phyloP scores from a whole-genome alignment of 371 early-diverging fungal genomes.

The Syncephalastrum contaminatum region DNA sequence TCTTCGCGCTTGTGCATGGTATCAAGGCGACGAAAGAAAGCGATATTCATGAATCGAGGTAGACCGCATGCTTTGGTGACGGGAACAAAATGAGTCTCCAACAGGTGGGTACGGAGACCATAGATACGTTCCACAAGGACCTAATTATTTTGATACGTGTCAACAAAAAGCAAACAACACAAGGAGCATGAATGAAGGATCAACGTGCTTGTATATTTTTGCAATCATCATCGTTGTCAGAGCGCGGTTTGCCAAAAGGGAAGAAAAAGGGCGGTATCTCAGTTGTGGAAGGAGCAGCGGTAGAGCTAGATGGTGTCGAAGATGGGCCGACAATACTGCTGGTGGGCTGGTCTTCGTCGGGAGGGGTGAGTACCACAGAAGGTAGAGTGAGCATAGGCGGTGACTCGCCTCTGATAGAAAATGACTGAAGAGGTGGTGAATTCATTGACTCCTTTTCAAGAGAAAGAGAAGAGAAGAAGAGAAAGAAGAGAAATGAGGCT shows the following conservation, averaged over 20 bases:
- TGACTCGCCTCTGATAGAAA: neutral
- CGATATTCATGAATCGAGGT: constrained; percentile 61
- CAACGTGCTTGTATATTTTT: neutral
- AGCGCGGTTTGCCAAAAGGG: constrained; percentile 1
- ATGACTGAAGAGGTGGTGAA: neutral
- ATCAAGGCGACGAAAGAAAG: constrained; percentile 56
- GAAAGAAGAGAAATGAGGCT: neutral
- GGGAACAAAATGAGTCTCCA: constrained; percentile 49
- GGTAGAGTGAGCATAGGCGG: neutral
- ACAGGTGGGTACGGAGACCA: constrained; percentile 23
- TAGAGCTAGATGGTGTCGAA: neutral
- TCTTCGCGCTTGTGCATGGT: constrained; percentile 18
- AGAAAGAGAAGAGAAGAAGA: constrained; percentile 5
- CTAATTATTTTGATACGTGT: constrained; percentile 6
- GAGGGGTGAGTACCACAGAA: constrained; percentile 6
- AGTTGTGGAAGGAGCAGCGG: too few relatives aligned
- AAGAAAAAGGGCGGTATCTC: neutral
- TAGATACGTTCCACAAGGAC: constrained; percentile 26
- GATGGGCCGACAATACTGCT: neutral
- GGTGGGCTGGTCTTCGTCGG: constrained; percentile 3
- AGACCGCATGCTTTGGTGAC: constrained; percentile 58
- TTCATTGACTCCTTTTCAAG: neutral
- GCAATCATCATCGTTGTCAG: neutral
- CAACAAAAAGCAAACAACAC: constrained; percentile 1
- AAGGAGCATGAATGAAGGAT: neutral